phyloP scores from a whole-genome alignment of 139 green algal species.

The Volvox africanus region DNA sequence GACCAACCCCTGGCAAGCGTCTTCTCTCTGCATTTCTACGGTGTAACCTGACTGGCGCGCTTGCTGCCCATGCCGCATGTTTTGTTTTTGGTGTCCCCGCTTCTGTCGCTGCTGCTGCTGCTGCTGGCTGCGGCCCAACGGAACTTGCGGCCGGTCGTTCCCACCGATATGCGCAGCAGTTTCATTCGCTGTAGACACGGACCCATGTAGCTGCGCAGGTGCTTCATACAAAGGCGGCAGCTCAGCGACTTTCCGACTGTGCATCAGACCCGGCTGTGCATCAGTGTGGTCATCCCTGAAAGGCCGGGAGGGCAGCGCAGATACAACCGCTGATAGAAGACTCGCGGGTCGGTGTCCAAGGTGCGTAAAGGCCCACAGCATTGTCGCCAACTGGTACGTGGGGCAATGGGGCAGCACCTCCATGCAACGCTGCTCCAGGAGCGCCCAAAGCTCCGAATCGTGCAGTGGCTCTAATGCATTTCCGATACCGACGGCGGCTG shows the following conservation, averaged over 20 bases:
- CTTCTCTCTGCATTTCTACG: no score
- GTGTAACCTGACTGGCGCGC: no score
- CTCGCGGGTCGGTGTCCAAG: background rate
- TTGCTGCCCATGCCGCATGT: background rate
- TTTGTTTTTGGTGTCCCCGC: background rate
- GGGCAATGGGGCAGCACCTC: background rate
- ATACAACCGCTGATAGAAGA: background rate
- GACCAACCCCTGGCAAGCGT: background rate
- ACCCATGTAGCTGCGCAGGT: background rate
- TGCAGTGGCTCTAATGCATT: background rate
- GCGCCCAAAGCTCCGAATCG: background rate
- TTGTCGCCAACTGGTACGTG: slow-evolving; percentile 21
- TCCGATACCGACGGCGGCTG: background rate
- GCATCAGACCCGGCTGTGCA: no score
- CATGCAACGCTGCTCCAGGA: slow-evolving; percentile 1
- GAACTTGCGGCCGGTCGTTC: background rate
- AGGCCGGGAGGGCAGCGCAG: background rate
- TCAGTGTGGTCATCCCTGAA: no score
- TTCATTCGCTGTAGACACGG: no score
- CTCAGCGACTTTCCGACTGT: no score
- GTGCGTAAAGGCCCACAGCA: slow-evolving; percentile 18
- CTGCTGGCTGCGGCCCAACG: background rate
- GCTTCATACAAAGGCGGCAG: background rate
- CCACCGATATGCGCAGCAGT: no score
- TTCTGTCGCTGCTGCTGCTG: background rate